These are phyloP conservation scores for Lunularia cruciata DNA, from an alignment of 225 moss, liverwort and hornwort species.

Conservation along the genomic window DNA sequence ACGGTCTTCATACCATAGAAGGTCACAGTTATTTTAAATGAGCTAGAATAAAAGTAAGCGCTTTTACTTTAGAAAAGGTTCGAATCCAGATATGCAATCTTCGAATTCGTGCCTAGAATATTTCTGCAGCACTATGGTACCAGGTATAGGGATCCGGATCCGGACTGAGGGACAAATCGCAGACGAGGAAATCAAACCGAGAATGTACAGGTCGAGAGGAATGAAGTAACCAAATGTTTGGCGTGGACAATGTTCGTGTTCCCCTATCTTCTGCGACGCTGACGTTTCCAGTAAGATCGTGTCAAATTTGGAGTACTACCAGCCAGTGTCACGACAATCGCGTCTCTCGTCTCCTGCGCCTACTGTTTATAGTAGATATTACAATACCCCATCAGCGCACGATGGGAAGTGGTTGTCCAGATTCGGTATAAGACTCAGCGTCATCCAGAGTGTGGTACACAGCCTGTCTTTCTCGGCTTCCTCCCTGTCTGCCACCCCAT, in stretches of 20 bases:
- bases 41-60: no score
- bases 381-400: background rate
- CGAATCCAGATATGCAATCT: no score
- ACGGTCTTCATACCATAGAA: no score
- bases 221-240: no score
- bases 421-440: constrained; percentile 1
- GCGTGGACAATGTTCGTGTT: background rate
- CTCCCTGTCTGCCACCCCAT: background rate
- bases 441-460: background rate
- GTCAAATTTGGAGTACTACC: background rate
- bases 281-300: background rate
- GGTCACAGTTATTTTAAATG: no score
- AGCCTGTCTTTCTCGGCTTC: constrained; percentile 1
- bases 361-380: background rate
- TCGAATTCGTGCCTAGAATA: no score
- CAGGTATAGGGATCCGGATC: no score
- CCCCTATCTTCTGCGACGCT: constrained; percentile 12
- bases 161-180: no score
- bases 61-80: no score
- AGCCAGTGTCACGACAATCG: background rate
- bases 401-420: background rate
- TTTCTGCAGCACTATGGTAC: no score
- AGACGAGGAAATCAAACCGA: no score
- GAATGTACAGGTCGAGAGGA: no score
- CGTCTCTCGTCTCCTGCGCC: background rate